Evolutionary conservation across 345 rosid genomes (phyloP).

Genomic region (Passiflora organensis): DNA sequence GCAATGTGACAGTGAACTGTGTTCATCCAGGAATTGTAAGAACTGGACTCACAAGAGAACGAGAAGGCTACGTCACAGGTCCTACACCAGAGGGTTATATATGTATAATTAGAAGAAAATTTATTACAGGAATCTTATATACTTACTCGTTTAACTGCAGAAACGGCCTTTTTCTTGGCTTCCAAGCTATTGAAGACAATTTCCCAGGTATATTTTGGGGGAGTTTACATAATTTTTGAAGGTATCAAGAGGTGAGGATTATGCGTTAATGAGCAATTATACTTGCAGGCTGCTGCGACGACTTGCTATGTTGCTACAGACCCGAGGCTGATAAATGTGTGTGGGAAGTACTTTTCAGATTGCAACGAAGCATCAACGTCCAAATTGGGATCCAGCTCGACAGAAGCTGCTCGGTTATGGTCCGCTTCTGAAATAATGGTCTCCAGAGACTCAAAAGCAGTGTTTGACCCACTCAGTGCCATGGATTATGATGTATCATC

Average conservation of each 20-base stretch:
- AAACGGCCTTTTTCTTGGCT: conserved; percentile 70
- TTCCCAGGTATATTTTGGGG: conserved; percentile 84
- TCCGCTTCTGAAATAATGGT: conserved; percentile 73
- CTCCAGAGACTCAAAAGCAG: conserved; percentile 49
- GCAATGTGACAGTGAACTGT: conserved; percentile 80
- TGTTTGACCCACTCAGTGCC: conserved; percentile 35
- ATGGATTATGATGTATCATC: conserved; percentile 10
- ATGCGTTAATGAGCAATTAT: background rate
- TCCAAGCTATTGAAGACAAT: conserved; percentile 85
- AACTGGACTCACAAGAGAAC: conserved; percentile 86
- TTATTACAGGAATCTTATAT: background rate
- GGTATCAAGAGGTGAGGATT: background rate
- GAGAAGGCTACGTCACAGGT: conserved; percentile 89
- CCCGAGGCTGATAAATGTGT: conserved; percentile 46
- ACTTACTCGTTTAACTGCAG: conserved; percentile 29
- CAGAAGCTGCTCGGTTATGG: conserved; percentile 76
- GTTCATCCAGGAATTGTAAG: conserved; percentile 94
- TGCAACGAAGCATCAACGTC: conserved; percentile 82
- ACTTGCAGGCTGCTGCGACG: conserved; percentile 80
- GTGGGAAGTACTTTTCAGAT: conserved; percentile 83
- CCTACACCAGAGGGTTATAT: too few species aligned
- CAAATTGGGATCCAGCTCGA: conserved; percentile 57
- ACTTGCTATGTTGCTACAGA: conserved; percentile 80
- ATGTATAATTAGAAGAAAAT: background rate
- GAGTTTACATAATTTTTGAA: background rate